phyloP scores from a whole-genome alignment of 2,329 filamentous ascomycete genomes.

The Xylariaceae sp. region DNA sequence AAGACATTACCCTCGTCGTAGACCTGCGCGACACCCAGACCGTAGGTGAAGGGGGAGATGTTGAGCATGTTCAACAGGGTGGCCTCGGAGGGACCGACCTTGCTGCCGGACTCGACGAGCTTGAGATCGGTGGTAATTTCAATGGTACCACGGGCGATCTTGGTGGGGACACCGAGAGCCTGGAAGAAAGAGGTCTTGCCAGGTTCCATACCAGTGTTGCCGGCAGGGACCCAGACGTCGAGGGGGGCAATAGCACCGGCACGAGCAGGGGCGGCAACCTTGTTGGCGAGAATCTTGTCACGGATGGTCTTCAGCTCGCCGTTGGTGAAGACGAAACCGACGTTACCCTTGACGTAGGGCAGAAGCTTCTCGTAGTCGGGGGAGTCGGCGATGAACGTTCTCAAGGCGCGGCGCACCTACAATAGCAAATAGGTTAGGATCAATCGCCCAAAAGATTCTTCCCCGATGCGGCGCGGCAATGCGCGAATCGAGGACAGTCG shows the following conservation, averaged over 20 bases:
- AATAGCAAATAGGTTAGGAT: conserved; percentile 7
- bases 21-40: conserved; percentile 92
- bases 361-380: conserved; percentile 98
- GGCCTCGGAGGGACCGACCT: conserved; percentile 98
- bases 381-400: conserved; percentile 82
- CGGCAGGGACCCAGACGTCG: conserved; percentile 93
- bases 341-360: conserved; percentile 92
- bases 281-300: conserved; percentile 93
- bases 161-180: conserved; percentile 99
- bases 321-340: conserved; percentile 99
- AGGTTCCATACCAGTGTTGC: conserved; percentile 99
- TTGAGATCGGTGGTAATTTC: conserved; percentile 98
- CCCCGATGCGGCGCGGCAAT: neutral
- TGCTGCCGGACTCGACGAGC: conserved; percentile 86
- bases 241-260: conserved; percentile 90
- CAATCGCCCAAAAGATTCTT: neutral
- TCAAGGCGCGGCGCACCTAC: conserved; percentile 91
- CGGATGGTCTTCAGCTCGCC: conserved; percentile 84
- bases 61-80: conserved; percentile 99
- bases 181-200: conserved; percentile 99
- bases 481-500: neutral
- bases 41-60: conserved; percentile 99
- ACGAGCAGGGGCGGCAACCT: conserved; percentile 95
- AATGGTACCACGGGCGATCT: conserved; percentile 99
- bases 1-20: conserved; percentile 98